phyloP scores from a whole-genome alignment of 805 yeast genomes.

The Zygosaccharomyces kombuchaensis region DNA sequence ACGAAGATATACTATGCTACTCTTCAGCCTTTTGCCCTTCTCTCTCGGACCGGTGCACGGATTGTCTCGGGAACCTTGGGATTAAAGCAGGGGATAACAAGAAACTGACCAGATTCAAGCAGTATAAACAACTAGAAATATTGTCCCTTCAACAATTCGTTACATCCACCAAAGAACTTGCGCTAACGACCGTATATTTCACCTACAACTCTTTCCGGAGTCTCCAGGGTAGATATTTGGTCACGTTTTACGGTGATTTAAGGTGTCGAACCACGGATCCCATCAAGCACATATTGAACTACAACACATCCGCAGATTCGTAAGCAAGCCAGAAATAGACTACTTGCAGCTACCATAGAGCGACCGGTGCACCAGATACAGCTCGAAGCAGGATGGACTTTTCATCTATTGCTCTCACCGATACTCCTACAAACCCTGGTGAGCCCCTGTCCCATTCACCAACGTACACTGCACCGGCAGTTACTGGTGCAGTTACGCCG shows the following conservation, averaged over 20 bases:
- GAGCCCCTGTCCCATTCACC: constrained; percentile 9
- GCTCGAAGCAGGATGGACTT: constrained; percentile 15
- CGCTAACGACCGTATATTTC: not conserved
- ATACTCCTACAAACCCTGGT: constrained; percentile 10
- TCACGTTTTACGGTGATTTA: not conserved
- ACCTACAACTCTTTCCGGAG: not conserved
- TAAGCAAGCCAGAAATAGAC: not conserved
- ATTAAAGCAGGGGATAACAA: not conserved
- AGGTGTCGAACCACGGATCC: not conserved
- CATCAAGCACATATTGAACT: not conserved
- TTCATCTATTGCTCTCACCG: constrained; percentile 17
- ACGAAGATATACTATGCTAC: not conserved
- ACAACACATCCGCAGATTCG: not conserved
- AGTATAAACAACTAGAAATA: too few relatives aligned
- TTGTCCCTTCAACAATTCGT: too few relatives aligned
- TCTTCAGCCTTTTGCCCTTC: not conserved
- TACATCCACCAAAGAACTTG: too few relatives aligned
- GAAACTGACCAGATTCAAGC: not conserved
- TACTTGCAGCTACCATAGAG: not conserved
- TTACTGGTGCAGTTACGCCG: constrained; percentile 5
- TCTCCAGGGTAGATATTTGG: not conserved
- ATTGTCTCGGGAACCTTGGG: not conserved
- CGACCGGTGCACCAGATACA: not conserved
- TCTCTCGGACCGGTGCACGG: not conserved
- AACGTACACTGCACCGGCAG: constrained; percentile 11